Conservation (phyloP, 139 green algal genomes). For the Mychonastes homosphaera region DNA sequence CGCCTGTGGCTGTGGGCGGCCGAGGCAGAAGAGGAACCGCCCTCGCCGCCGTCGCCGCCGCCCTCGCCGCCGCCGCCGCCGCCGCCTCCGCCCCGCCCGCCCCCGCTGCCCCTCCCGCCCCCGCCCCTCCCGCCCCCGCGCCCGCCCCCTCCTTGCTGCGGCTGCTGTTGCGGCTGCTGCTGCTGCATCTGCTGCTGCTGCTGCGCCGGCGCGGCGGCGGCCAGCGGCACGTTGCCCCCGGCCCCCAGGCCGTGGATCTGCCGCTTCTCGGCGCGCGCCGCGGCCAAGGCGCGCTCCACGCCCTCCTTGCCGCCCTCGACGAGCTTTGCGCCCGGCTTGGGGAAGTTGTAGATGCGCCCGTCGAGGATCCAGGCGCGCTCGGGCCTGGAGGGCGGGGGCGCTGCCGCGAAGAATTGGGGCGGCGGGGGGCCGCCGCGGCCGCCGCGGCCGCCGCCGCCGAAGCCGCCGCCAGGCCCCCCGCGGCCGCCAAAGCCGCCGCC, state of each 20-base stretch:
- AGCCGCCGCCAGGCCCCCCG: conserved; percentile 2
- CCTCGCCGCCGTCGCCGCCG: neutral
- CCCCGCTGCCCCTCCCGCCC: neutral
- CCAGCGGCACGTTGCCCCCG: conserved; percentile 38
- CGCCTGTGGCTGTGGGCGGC: conserved; percentile 12
- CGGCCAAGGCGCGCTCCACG: conserved; percentile 30
- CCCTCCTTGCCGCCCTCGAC: conserved; percentile 33
- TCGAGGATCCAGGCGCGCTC: conserved; percentile 58
- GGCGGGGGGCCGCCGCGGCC: neutral
- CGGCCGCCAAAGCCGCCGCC: conserved; percentile 17
- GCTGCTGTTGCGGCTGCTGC: neutral
- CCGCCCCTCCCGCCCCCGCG: neutral
- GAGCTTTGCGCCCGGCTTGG: conserved; percentile 52
- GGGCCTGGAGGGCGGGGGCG: neutral
- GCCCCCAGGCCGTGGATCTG: conserved; percentile 54
- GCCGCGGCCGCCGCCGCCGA: neutral
- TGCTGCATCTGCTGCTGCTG: conserved; percentile 43
- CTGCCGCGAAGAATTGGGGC: conserved; percentile 13
- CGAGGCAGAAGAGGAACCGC: neutral
- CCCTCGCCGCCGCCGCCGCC: neutral
- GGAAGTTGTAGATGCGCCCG: conserved; percentile 72
- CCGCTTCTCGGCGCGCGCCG: conserved; percentile 25
- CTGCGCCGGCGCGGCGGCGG: conserved; percentile 9
- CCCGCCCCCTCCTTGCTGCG: neutral
- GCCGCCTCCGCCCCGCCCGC: neutral